phyloP scores from a whole-genome alignment of 1,139 yeast genomes.

The Taiozyma sp. region DNA sequence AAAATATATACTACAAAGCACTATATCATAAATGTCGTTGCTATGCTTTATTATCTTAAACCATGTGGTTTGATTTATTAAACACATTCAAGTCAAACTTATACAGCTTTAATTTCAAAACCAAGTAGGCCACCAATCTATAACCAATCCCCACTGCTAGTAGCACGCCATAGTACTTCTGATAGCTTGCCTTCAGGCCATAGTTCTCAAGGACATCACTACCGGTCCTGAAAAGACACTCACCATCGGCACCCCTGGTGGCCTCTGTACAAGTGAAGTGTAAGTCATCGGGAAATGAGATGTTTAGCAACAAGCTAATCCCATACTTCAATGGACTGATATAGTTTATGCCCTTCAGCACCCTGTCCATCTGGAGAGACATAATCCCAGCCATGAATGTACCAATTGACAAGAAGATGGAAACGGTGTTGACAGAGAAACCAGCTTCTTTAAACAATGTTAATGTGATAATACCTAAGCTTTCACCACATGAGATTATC shows the following conservation, averaged over 20 bases:
- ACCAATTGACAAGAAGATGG: constrained; percentile 63
- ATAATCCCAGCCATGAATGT: constrained; percentile 83
- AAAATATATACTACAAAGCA: not conserved
- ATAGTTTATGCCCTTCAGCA: constrained; percentile 68
- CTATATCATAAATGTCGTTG: not conserved
- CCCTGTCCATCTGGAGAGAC: constrained; percentile 69
- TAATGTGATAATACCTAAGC: constrained; percentile 75
- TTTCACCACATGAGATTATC: constrained; percentile 76
- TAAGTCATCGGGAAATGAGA: constrained; percentile 36
- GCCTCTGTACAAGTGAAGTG: constrained; percentile 37
- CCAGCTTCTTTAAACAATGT: constrained; percentile 73
- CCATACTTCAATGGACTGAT: constrained; percentile 67
- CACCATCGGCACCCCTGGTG: constrained; percentile 29
- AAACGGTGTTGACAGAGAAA: constrained; percentile 68
- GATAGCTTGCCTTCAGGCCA: constrained; percentile 29
- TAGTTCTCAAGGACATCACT: constrained; percentile 43
- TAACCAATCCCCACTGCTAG: constrained; percentile 31
- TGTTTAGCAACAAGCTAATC: constrained; percentile 47
- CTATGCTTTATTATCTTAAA: not conserved
- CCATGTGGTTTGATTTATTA: constrained; percentile 1
- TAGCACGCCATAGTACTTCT: constrained; percentile 29
- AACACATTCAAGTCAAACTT: constrained; percentile 10
- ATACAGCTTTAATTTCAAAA: constrained; percentile 26
- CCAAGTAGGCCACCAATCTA: constrained; percentile 30
- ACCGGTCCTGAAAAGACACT: constrained; percentile 47